phyloP scores from a whole-genome alignment of 306 rosid genomes.

The Comarum palustre region DNA sequence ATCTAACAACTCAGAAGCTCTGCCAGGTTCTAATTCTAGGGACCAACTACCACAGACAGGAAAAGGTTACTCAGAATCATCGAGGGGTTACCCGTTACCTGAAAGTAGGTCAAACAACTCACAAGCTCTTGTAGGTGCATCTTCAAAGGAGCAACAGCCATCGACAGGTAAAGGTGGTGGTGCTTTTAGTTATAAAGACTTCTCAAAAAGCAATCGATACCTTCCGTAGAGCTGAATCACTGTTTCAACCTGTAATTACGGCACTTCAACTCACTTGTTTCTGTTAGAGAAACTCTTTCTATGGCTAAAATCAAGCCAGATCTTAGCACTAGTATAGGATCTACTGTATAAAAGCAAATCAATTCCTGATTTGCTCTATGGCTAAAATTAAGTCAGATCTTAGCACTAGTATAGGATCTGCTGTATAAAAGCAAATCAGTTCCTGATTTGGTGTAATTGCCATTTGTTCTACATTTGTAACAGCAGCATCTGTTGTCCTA shows the following conservation, averaged over 20 bases:
- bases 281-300: too few relatives aligned
- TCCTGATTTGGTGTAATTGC: too few relatives aligned
- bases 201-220: constrained; percentile 10
- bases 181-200: constrained; percentile 9
- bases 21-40: constrained; percentile 49
- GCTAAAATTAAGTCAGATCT: too few relatives aligned
- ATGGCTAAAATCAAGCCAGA: too few relatives aligned
- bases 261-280: neutral
- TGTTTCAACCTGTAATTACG: constrained; percentile 15
- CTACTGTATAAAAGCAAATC: too few relatives aligned
- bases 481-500: too few relatives aligned
- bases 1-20: constrained; percentile 50
- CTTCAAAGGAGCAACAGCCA: constrained; percentile 45
- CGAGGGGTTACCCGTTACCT: constrained; percentile 6
- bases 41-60: constrained; percentile 17
- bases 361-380: too few relatives aligned
- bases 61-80: constrained; percentile 4
- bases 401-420: too few relatives aligned
- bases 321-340: too few relatives aligned
- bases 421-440: too few relatives aligned
- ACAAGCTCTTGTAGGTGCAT: constrained; percentile 43
- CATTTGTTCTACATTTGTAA: too few relatives aligned
- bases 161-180: constrained; percentile 3
- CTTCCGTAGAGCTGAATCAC: constrained; percentile 16
- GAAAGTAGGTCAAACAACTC: constrained; percentile 58